phyloP scores from a whole-genome alignment of 2,329 filamentous ascomycete species.

The Keithomyces neogunnii region DNA sequence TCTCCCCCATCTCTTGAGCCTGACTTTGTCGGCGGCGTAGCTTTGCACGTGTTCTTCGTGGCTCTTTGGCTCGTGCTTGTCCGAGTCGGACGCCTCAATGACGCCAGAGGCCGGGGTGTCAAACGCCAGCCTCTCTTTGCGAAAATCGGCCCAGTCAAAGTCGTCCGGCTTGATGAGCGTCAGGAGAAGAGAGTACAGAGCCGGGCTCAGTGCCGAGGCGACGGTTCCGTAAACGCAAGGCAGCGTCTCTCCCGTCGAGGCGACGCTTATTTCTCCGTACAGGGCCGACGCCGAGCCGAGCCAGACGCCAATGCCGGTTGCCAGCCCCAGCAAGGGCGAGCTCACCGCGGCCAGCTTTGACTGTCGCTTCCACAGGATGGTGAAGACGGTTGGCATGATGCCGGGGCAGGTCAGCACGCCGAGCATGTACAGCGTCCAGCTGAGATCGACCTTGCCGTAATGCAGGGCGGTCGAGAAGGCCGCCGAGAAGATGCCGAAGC shows the following conservation, averaged over 20 bases:
- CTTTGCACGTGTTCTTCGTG: constrained; percentile 16
- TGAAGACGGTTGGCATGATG: constrained; percentile 44
- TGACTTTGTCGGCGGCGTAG: constrained; percentile 22
- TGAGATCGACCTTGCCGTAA: constrained; percentile 44
- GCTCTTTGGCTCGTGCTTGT: constrained; percentile 10
- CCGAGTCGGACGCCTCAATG: constrained; percentile 5
- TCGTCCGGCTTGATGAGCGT: constrained; percentile 34
- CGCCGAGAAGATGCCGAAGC: constrained; percentile 35
- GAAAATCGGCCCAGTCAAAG: constrained; percentile 30
- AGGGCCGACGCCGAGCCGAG: constrained; percentile 36
- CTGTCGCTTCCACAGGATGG: constrained; percentile 43
- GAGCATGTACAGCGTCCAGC: constrained; percentile 47
- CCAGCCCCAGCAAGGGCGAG: constrained; percentile 40
- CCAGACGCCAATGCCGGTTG: constrained; percentile 44
- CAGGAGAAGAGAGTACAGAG: constrained; percentile 36
- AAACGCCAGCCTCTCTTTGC: constrained; percentile 32
- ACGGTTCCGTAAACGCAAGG: constrained; percentile 40
- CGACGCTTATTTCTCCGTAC: constrained; percentile 37
- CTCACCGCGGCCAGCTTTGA: constrained; percentile 39
- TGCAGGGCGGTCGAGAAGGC: constrained; percentile 14
- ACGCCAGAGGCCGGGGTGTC: constrained; percentile 10
- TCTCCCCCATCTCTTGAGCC: constrained; percentile 36
- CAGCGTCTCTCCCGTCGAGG: constrained; percentile 37
- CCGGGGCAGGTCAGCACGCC: constrained; percentile 44
- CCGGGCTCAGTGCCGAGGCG: constrained; percentile 34